A percentile compares a stretch with the other conserved stretches of the same genome.
These are phyloP conservation scores for Sclerotinia minor DNA, from an alignment of 2,329 filamentous ascomycete species.

Conservation along the genomic window DNA sequence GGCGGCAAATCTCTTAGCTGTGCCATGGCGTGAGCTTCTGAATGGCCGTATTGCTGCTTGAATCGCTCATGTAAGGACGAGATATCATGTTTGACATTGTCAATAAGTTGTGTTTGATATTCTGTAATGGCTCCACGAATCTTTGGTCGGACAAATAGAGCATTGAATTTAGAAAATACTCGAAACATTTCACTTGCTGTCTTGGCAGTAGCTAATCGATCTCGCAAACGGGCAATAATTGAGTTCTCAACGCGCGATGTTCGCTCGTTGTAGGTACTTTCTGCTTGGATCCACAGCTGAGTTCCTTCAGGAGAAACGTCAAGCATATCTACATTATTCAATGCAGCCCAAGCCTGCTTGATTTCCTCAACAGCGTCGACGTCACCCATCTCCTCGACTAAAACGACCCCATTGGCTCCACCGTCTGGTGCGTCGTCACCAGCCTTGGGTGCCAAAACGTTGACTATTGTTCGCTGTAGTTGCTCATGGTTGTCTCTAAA, in stretches of 20 bases:
- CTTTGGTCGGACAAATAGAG: slow-evolving; percentile 96
- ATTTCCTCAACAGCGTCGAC: slow-evolving; percentile 97
- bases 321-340: slow-evolving; percentile 92
- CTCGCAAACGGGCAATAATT: slow-evolving; percentile 90
- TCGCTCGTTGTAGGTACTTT: slow-evolving; percentile 95
- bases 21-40: slow-evolving; percentile 96
- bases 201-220: slow-evolving; percentile 91
- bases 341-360: slow-evolving; percentile 85
- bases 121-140: slow-evolving; percentile 97
- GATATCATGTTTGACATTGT: slow-evolving; percentile 97
- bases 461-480: slow-evolving; percentile 91
- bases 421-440: slow-evolving; percentile 56
- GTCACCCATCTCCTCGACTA: slow-evolving; percentile 93
- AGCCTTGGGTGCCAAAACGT: slow-evolving; percentile 81
- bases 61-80: slow-evolving; percentile 91
- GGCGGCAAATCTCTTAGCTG: slow-evolving; percentile 94
- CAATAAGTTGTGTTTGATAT: slow-evolving; percentile 96
- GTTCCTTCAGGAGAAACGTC: slow-evolving; percentile 91
- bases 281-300: slow-evolving; percentile 86
- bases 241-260: slow-evolving; percentile 98
- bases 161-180: slow-evolving; percentile 99
- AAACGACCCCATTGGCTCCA: slow-evolving; percentile 60
- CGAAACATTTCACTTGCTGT: slow-evolving; percentile 99
- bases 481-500: slow-evolving; percentile 98
- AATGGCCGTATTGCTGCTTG: slow-evolving; percentile 98